Evolutionary conservation across 2,329 filamentous ascomycete genomes (phyloP), one percentile per base, ranked within the genome.

Genomic region (Chlorencoelia australis): DNA sequence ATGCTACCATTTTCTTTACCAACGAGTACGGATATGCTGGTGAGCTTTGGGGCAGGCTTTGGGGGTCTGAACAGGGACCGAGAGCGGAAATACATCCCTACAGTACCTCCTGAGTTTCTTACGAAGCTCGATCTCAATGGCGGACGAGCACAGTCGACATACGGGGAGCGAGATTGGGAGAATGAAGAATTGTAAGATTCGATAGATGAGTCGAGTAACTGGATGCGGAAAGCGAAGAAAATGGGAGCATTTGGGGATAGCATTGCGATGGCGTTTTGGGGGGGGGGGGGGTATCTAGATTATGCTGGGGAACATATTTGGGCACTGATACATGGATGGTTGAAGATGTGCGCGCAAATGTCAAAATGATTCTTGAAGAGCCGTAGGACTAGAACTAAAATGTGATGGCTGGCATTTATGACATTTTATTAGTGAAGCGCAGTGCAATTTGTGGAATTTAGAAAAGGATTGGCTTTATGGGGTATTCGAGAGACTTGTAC

Each of bases 1-100:
- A 94, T 95, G 72, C 71, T 98, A 17, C 91, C 91, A 0, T 98
- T 98, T 57, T 82, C 82, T n/a, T 67, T 98, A 18, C 91, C 91
- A 2, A 94, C 89, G 2, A 91, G 86, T 39, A 96, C 88, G 17
- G 91, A 98, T 59, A 98, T 98, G 91, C 71, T 96, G 31, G 76
- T 98, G 31, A 89, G 80, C 47, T 98, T 93, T 53, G 91, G 91
- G 1, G 88, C 91, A 9, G 91, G 91, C 0, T 91, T 96, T 53
- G 91, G 91, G 4, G 91, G 91, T 0, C 67, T 91, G 30, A 94
- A 98, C 62, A 73, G 82, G 44, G 91, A 96, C 61, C 72, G 87
- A 39, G 91, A 93, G 59, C 72, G 86, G 47, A 94, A 94, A 62
- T 98, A 98, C 58, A 93, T 94, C 30, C 91, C 91, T 2, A 94